These are phyloP conservation scores for Neonectria hederae DNA, from an alignment of 2,329 filamentous ascomycete genomes.

Conservation along the genomic window DNA sequence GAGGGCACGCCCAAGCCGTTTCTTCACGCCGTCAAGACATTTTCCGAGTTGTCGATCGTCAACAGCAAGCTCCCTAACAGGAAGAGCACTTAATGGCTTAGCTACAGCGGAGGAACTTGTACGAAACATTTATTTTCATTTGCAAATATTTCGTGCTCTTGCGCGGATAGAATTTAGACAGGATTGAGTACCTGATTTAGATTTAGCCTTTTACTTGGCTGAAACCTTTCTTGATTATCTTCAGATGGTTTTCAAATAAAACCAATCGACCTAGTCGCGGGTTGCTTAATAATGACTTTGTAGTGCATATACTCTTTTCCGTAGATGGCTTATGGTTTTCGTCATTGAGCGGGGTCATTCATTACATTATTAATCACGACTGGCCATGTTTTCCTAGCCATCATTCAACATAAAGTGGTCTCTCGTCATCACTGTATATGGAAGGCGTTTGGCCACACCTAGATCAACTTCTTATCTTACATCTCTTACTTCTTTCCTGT, in stretches of 20 bases:
- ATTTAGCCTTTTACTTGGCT: not conserved
- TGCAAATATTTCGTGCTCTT: not conserved
- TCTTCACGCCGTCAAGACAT: constrained; percentile 7
- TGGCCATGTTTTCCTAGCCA: not conserved
- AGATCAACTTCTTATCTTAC: not conserved
- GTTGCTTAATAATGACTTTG: not conserved
- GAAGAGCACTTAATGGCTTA: not conserved
- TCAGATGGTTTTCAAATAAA: not conserved
- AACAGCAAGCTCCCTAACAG: constrained; percentile 24
- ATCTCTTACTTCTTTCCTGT: not conserved
- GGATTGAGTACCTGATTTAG: not conserved
- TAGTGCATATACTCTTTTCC: not conserved
- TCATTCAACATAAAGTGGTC: not conserved
- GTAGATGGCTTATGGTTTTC: not conserved
- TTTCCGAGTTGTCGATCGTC: constrained; percentile 31
- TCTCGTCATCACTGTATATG: not conserved
- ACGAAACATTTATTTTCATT: not conserved
- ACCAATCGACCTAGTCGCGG: not conserved
- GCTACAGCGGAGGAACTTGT: not conserved
- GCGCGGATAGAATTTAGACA: too few species aligned
- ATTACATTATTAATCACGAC: not conserved
- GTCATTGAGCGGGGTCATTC: not conserved
- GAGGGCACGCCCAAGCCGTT: constrained; percentile 19
- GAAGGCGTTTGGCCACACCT: not conserved
- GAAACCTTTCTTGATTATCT: not conserved